Evolutionary conservation across 148 eudicot genomes (phyloP), one percentile per base, ranked within the genome.

Genomic region (Persicaria tinctoria): DNA sequence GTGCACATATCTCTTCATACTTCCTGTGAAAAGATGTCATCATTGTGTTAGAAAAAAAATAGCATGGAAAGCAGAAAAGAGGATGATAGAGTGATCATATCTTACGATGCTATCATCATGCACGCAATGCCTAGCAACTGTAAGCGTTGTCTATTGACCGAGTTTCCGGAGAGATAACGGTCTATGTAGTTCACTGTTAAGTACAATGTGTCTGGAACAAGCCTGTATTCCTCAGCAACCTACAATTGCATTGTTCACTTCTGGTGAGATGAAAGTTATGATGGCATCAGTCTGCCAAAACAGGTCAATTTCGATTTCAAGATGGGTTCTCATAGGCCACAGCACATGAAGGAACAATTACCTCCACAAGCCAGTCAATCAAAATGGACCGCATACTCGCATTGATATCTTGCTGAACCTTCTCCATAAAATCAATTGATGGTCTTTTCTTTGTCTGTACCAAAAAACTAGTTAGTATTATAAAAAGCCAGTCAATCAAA

Each of bases 41-140:
- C 18, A 23, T 64, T 59, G 1, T 14, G 66, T 32, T 54, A 23
- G 17, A 2, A 27, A 13, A 14, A 48, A 14, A 8, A 13, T 54
- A 6, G 49, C 0, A 45, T 8, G 1, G 41, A 46, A 18, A 48
- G 79, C 0, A 46, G 16, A 60, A 54, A 49, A 1, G 11, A 4
- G 50, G 51, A 66, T 18, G 54, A 49, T n/a, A 48, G 1, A 71
- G 66, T 18, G 11, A 1, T 38, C 10, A 63, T 55, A 60, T 51
- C 96, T 92, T 95, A 92, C 97, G 96, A 74, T n/a, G 99, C 97
- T 73, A 95, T 85, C 97, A 95, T 92, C 97, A 95, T 95, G 85
- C 92, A 92, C 4, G 97, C 92, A 56, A 95, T 91, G 54, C 99
- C 99, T 44, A 95, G 88, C 85, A 95, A 82, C 53, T 95, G 99